Conservation (phyloP, 2,329 filamentous ascomycete genomes). For the Rutstroemia sydowiana region DNA sequence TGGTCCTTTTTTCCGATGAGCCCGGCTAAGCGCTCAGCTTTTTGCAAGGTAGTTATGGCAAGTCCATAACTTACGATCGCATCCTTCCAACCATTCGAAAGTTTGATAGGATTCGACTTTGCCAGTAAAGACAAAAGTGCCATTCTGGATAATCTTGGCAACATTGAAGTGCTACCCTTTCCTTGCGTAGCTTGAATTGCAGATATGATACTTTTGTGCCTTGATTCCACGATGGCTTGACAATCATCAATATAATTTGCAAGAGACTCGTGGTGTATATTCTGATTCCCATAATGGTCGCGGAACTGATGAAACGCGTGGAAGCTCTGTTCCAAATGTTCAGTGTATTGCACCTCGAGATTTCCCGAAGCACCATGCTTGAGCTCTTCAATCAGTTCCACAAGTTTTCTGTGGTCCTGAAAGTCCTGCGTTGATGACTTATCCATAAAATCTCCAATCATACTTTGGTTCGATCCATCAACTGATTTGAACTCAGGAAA, state of each 20-base stretch:
- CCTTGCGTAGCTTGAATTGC: no score
- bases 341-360: conserved; percentile 13
- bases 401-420: conserved; percentile 1
- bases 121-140: no score
- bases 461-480: no score
- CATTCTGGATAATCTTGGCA: no score
- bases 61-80: conserved; percentile 16
- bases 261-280: neutral
- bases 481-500: no score
- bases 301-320: conserved; percentile 10
- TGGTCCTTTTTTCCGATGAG: conserved; percentile 24
- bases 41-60: conserved; percentile 15
- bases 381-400: conserved; percentile 12
- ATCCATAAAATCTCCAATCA: no score
- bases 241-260: neutral
- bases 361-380: conserved; percentile 5
- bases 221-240: no score
- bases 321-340: conserved; percentile 12
- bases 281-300: neutral
- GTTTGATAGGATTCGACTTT: neutral
- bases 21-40: conserved; percentile 32
- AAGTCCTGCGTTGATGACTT: no score
- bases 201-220: no score
- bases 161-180: no score
- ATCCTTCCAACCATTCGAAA: conserved; percentile 13